These are phyloP conservation scores for Coemansia pectinata DNA, from an alignment of 192 early-diverging fungal species.

Conservation along the genomic window DNA sequence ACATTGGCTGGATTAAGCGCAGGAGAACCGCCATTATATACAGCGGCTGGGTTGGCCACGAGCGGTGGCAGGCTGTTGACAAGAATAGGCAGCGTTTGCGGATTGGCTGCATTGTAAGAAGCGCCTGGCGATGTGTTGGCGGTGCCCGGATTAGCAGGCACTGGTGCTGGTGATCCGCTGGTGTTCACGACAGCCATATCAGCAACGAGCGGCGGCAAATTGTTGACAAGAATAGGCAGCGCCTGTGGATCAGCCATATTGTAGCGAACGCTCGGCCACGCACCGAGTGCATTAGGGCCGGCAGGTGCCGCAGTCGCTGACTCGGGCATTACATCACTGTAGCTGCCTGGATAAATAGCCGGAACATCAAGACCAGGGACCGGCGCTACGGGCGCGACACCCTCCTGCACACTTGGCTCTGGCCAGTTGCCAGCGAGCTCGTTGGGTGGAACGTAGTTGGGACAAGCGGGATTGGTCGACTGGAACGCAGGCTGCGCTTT, in stretches of 20 bases:
- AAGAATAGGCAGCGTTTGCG: background rate
- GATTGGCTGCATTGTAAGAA: background rate
- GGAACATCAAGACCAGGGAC: background rate
- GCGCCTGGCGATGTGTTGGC: background rate
- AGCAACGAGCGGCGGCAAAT: background rate
- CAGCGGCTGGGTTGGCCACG: background rate
- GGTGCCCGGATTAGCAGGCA: background rate
- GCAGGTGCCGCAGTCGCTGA: background rate
- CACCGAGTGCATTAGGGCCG: background rate
- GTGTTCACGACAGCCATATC: background rate
- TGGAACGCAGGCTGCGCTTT: constrained; percentile 15
- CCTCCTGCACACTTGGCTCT: background rate
- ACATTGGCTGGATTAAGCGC: background rate
- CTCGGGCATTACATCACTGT: background rate
- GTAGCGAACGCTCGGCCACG: background rate
- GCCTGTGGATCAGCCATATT: background rate
- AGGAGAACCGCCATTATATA: background rate
- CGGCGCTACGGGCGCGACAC: background rate
- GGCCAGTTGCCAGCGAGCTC: background rate
- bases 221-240: background rate
- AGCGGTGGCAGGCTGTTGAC: background rate
- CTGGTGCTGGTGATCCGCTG: background rate
- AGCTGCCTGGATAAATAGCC: background rate
- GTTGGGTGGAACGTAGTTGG: constrained; percentile 38
- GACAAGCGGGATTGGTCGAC: constrained; percentile 40